Evolutionary conservation across 2,329 filamentous ascomycete genomes (phyloP).

Genomic region (Penicillium frequentans): DNA sequence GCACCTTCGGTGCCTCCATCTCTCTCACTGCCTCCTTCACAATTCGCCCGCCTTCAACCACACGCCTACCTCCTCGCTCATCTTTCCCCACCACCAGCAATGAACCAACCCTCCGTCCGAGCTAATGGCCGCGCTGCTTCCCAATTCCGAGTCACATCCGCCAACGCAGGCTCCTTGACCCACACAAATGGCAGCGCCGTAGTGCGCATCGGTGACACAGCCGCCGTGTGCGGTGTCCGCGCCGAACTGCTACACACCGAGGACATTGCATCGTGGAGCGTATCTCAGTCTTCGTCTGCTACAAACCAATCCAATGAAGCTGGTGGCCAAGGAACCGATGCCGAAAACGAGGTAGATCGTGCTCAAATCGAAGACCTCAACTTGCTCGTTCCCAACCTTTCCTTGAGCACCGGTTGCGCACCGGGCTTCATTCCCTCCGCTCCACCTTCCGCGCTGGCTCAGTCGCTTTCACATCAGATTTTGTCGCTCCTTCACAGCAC

Average conservation of each 20-base stretch:
- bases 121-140: constrained; percentile 76
- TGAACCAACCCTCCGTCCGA: constrained; percentile 60
- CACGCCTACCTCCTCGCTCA: constrained; percentile 88
- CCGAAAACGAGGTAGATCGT: constrained; percentile 46
- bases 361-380: constrained; percentile 54
- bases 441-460: constrained; percentile 75
- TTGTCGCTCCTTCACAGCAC: constrained; percentile 74
- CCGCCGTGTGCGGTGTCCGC: constrained; percentile 89
- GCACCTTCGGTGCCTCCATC: constrained; percentile 37
- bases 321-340: constrained; percentile 39
- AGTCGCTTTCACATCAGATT: constrained; percentile 79
- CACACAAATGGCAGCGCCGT: constrained; percentile 90
- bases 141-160: constrained; percentile 68
- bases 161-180: constrained; percentile 81
- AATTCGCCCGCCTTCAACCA: constrained; percentile 84
- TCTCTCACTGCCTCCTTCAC: constrained; percentile 62
- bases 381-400: constrained; percentile 88
- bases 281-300: constrained; percentile 34
- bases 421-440: constrained; percentile 82
- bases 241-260: constrained; percentile 77
- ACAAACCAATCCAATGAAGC: constrained; percentile 26
- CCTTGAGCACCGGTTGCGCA: constrained; percentile 85
- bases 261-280: constrained; percentile 63
- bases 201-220: constrained; percentile 84
- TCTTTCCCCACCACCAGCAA: constrained; percentile 61